Evolutionary conservation across 306 rosid genomes (phyloP).

Genomic region (Dalbergia cultrata): DNA sequence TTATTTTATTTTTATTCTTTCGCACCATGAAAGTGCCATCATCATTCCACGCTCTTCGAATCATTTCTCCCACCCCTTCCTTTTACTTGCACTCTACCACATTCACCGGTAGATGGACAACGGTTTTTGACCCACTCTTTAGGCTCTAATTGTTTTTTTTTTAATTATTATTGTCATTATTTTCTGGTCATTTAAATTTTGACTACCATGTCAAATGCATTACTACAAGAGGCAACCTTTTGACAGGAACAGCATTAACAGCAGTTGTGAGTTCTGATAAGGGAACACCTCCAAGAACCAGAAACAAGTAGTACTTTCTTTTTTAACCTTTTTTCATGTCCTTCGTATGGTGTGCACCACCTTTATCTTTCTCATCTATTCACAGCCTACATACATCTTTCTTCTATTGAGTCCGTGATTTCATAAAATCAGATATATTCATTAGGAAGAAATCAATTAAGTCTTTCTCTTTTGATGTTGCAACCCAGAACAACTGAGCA

Average conservation of each 20-base stretch:
- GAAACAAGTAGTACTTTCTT: constrained; percentile 45
- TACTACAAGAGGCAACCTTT: constrained; percentile 47
- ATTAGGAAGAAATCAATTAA: constrained; percentile 24
- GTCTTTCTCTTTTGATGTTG: constrained; percentile 43
- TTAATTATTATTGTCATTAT: not conserved
- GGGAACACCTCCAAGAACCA: constrained; percentile 49
- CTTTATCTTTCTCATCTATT: constrained; percentile 42
- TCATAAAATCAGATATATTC: not conserved
- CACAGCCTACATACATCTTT: not conserved
- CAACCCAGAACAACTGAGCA: constrained; percentile 34
- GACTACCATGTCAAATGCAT: constrained; percentile 37
- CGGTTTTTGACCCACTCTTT: constrained; percentile 25
- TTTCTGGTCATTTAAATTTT: constrained; percentile 26
- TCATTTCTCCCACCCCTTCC: constrained; percentile 69
- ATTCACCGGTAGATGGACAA: constrained; percentile 33
- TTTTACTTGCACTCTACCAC: constrained; percentile 36
- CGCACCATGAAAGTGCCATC: constrained; percentile 60
- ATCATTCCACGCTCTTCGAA: constrained; percentile 73
- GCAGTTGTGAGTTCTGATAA: constrained; percentile 43
- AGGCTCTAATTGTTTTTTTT: constrained; percentile 21
- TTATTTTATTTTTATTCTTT: constrained; percentile 39
- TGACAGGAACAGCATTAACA: constrained; percentile 50
- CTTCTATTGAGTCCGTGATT: constrained; percentile 42
- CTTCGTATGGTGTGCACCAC: constrained; percentile 49
- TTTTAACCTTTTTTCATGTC: constrained; percentile 46